Base-by-base conservation (phyloP, 441 rosid genomes). In the Mallotus repandus region DNA sequence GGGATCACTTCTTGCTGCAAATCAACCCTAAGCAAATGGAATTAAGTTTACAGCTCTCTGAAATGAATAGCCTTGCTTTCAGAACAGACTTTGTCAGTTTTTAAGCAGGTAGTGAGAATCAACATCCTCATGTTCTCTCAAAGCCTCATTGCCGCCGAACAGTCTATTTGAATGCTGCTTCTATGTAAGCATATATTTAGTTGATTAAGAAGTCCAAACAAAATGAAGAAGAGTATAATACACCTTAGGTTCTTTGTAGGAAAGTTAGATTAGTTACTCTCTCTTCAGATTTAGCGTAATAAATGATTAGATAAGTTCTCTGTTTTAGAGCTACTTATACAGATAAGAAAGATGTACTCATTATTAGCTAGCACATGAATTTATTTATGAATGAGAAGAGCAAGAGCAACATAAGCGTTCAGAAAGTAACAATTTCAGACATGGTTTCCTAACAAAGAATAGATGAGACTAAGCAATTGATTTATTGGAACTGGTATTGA, bases 201-300 rank as follows among this genome's bases (percentile, higher is more conserved):
- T 77, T 71, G 66, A 73, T 75, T 63, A 74, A 82, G 87, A 84
- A 80, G 77, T 74, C 73, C 49, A 74, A 63, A 66, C 79, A 66
- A 77, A 25, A 29, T 29, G 32, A 29, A 29, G 32, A 79, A 68
- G 73, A 81, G 72, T 74, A 81, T 81, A 86, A 87, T 80, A 81
- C 60, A 35, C 79, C 77, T 74, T 88, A 86, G 89, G 81, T 83
- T 83, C 75, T 82, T 83, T 82, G 81, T 89, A 89, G 90, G 83
- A 83, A 78, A 64, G 70, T 81, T 80, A 76, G 78, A 73, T 72
- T 88, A 86, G 86, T 76, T 84, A 76, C 81, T 78, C 58, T 82
- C 67, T 55, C 71, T 76, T 79, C 82, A 61, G 83, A 80, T 71
- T 45, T 89, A 82, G 90, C 74, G 68, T 69, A 81, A 85, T 82